phyloP scores from a whole-genome alignment of 2,329 filamentous ascomycete species.

The Trichocomaceae sp. region DNA sequence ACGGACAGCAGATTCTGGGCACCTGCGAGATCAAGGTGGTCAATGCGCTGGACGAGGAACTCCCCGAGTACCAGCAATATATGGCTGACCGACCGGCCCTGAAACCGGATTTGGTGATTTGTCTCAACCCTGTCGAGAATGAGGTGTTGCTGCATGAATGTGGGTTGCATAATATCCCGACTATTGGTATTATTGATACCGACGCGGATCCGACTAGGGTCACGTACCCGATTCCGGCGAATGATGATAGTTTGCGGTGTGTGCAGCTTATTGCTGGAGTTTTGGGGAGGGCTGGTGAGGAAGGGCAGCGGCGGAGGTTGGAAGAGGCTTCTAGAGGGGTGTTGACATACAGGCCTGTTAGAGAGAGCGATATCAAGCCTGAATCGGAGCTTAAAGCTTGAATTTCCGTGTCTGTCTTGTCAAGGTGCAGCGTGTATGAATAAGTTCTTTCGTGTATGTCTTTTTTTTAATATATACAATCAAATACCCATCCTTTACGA shows the following conservation, averaged over 20 bases:
- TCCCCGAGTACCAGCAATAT: constrained; percentile 60
- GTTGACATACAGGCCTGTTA: constrained; percentile 49
- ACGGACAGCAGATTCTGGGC: constrained; percentile 80
- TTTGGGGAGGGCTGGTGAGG: constrained; percentile 74
- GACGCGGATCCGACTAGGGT: constrained; percentile 89
- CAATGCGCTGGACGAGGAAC: constrained; percentile 62
- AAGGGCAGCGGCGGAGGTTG: constrained; percentile 63
- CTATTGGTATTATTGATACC: constrained; percentile 91
- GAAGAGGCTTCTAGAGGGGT: constrained; percentile 55
- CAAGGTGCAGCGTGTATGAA: constrained; percentile 21
- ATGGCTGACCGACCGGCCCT: constrained; percentile 59
- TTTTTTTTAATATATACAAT: too few relatives aligned
- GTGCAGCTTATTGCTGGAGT: constrained; percentile 77
- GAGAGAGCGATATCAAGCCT: constrained; percentile 18
- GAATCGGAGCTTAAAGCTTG: constrained; percentile 20
- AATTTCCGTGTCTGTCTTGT: not conserved
- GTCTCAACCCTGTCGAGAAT: constrained; percentile 89
- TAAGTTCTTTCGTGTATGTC: constrained; percentile 17
- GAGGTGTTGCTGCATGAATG: constrained; percentile 87
- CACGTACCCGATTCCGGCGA: constrained; percentile 92
- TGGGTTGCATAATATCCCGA: constrained; percentile 77
- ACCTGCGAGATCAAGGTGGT: constrained; percentile 66
- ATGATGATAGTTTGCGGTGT: constrained; percentile 88
- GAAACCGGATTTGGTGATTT: constrained; percentile 84
- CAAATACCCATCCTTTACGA: too few relatives aligned